phyloP scores from a whole-genome alignment of 2,329 filamentous ascomycete genomes.

The Neoscytalidium dimidiatum region DNA sequence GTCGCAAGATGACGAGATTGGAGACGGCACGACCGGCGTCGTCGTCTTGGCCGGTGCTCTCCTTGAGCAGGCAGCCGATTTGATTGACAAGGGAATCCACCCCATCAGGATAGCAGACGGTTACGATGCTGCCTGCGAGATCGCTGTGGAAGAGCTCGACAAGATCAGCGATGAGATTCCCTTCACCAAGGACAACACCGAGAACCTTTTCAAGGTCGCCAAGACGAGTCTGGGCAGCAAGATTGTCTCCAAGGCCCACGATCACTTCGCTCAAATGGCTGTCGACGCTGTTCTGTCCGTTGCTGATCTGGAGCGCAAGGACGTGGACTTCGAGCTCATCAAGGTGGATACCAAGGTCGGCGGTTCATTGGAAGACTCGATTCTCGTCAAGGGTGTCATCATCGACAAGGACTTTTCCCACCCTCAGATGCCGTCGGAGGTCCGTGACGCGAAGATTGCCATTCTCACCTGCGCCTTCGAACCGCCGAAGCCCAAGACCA shows the following conservation, averaged over 20 bases:
- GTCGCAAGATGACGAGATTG: constrained; percentile 98
- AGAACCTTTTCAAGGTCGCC: constrained; percentile 90
- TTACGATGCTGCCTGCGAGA: constrained; percentile 96
- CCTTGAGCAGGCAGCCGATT: constrained; percentile 91
- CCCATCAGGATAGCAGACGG: constrained; percentile 98
- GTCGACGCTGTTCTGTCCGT: constrained; percentile 97
- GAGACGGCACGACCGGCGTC: constrained; percentile 96
- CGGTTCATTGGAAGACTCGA: constrained; percentile 85
- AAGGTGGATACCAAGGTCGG: constrained; percentile 99
- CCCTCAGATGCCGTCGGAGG: constrained; percentile 97
- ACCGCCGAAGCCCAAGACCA: constrained; percentile 98
- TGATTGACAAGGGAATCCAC: constrained; percentile 99
- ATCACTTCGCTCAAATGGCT: constrained; percentile 96
- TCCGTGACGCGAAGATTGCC: constrained; percentile 92
- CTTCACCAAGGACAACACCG: constrained; percentile 76
- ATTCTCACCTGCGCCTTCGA: constrained; percentile 98
- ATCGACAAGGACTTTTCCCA: constrained; percentile 99
- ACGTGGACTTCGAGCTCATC: constrained; percentile 98
- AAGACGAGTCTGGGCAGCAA: constrained; percentile 97
- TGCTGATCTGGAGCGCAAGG: constrained; percentile 91
- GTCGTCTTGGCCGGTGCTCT: constrained; percentile 94
- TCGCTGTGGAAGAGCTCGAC: constrained; percentile 90
- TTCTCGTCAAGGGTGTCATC: constrained; percentile 96
- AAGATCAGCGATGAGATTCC: constrained; percentile 88
- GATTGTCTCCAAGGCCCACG: constrained; percentile 98